Evolutionary conservation across 2,329 filamentous ascomycete genomes (phyloP), one percentile per base, ranked within the genome.

Genomic region (Hysterium pulicare): DNA sequence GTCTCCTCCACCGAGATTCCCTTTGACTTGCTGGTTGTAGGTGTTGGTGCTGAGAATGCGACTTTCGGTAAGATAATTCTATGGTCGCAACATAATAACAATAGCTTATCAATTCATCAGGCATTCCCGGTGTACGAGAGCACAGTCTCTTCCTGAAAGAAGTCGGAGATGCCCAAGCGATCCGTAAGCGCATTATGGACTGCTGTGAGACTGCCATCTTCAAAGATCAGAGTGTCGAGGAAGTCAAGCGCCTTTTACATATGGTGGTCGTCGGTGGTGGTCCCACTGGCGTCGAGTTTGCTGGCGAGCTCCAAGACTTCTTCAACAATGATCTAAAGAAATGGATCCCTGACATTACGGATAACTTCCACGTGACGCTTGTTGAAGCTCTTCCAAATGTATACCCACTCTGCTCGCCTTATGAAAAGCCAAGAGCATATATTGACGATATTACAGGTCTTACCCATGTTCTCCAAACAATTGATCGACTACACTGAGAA

Each of bases 141-240:
- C 75, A 98, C 77, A 91, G 88, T 57, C 95, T 90, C 75, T 98
- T 98, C 81, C 74, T 98, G 67, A 98, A 98, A 79, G 94, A 98
- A 74, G 95, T 98, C 64, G 83, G 80, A 53, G 94, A 98, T 68
- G 93, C 93, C 44, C 93, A 98, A 73, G 81, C 82, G 63, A 98
- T 98, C 66, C 89, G 93, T 64, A 96, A 91, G 78, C 90, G 89
- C 72, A 96, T 98, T 71, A 98, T 98, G 93, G 93, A 98, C 75
- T 98, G 93, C 69, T 90, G 95, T 57, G 93, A 98, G 75, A 96
- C 91, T 26, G 93, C 93, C 40, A 91, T 89, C 49, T 96, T 98
- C 84, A 97, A 97, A 81, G 91, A 90, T 64, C 93, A 98, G 74
- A 77, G 81, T 28, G 74, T 80, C 13, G 88, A 93, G 54, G 94